Conservation (phyloP, 768 basidiomycete genomes). For the Naganishia antarctica region DNA sequence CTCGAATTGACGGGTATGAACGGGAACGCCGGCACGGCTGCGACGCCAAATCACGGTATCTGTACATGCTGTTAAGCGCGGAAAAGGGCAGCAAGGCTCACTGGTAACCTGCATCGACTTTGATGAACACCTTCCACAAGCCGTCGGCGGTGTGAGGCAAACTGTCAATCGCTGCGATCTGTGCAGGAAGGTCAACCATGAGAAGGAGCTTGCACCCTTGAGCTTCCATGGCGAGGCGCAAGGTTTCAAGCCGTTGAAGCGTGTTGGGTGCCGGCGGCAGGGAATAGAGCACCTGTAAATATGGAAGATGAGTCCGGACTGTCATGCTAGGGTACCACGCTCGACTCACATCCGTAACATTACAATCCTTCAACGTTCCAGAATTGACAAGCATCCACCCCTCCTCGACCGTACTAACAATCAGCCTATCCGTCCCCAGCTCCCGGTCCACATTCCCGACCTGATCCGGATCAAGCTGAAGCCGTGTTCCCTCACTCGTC, state of each 20-base stretch:
- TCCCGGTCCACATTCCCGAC: conserved; percentile 54
- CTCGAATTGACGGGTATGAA: conserved; percentile 57
- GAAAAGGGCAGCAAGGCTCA: conserved; percentile 50
- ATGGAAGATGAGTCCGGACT: not conserved
- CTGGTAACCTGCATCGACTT: conserved; percentile 73
- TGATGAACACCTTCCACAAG: conserved; percentile 73
- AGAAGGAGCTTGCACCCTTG: conserved; percentile 63
- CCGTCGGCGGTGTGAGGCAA: conserved; percentile 47
- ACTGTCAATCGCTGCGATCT: conserved; percentile 62
- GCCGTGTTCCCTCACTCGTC: conserved; percentile 69
- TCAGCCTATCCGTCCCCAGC: conserved; percentile 8
- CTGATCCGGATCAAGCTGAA: conserved; percentile 61
- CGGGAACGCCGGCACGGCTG: conserved; percentile 69
- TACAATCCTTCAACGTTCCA: conserved; percentile 66
- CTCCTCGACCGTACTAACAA: conserved; percentile 81
- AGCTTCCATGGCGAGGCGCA: conserved; percentile 48
- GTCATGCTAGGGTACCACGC: not conserved
- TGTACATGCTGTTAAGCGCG: too few relatives aligned
- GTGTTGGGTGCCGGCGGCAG: conserved; percentile 68
- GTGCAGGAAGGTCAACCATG: conserved; percentile 70
- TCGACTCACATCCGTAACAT: conserved; percentile 67
- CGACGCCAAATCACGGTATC: not conserved
- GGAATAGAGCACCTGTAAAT: conserved; percentile 68
- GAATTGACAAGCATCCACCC: conserved; percentile 67
- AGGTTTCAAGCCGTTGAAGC: conserved; percentile 59